These are phyloP conservation scores for Trichoderma guizhouense DNA, from an alignment of 2,329 filamentous ascomycete genomes.

Conservation along the genomic window DNA sequence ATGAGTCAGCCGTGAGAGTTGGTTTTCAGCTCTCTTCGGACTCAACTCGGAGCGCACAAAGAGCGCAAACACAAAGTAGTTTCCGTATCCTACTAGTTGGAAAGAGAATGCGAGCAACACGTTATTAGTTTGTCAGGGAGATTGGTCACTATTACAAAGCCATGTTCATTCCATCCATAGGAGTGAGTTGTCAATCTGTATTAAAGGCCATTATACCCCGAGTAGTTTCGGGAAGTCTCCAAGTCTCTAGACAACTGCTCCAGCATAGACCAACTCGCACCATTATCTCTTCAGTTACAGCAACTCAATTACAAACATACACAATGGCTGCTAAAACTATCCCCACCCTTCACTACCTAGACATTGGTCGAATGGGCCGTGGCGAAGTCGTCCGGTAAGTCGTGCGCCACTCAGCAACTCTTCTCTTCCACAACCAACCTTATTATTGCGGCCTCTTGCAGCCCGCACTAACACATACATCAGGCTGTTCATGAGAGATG, in stretches of 20 bases:
- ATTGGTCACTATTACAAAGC: background rate
- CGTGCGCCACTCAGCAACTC: background rate
- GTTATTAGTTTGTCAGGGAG: background rate
- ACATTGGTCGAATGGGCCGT: slow-evolving; percentile 2
- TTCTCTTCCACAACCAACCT: background rate
- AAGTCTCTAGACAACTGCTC: background rate
- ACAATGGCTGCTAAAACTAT: background rate
- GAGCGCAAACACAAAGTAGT: background rate
- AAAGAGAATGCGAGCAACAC: background rate
- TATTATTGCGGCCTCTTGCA: no score
- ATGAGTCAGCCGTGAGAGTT: background rate
- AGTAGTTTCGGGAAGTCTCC: background rate
- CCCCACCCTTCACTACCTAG: slow-evolving; percentile 5
- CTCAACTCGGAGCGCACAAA: background rate
- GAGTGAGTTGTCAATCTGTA: background rate
- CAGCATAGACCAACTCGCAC: background rate
- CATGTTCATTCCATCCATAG: background rate
- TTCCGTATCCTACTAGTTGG: background rate
- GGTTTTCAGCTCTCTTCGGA: background rate
- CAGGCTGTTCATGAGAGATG: slow-evolving; percentile 12
- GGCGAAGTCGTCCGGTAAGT: slow-evolving; percentile 12
- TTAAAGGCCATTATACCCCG: background rate
- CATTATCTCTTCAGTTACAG: background rate
- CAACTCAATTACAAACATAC: background rate
- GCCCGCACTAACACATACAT: background rate